Conservation (phyloP, 169 alveolate species). For the Plasmodium coatneyi region DNA sequence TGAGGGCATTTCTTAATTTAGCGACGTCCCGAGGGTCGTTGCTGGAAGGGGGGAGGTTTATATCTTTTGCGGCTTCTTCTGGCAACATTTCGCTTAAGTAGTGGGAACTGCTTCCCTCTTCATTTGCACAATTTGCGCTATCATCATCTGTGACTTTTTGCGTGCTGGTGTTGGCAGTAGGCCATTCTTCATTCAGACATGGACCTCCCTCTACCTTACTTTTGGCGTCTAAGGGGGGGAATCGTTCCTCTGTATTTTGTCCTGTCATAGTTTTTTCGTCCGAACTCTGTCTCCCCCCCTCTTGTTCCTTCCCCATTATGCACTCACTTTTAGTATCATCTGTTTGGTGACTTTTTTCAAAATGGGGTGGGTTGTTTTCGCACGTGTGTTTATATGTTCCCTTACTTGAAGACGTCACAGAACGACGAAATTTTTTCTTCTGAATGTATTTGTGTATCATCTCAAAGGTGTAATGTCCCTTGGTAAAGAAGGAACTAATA, state of each 20-base stretch:
- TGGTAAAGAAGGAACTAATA: constrained; percentile 35
- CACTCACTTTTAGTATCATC: neutral
- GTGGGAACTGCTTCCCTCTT: neutral
- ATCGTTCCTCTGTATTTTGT: neutral
- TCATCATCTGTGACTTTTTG: neutral
- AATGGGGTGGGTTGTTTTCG: neutral
- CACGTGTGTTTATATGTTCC: neutral
- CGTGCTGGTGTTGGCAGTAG: neutral
- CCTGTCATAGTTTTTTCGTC: neutral
- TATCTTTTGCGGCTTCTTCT: neutral
- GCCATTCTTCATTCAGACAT: neutral
- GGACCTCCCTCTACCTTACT: neutral
- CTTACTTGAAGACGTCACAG: neutral
- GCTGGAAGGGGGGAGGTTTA: neutral
- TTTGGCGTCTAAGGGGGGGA: neutral
- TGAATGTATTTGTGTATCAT: constrained; percentile 31
- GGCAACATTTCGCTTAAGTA: neutral
- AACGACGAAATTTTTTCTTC: neutral
- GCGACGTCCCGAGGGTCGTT: neutral
- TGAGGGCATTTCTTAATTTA: constrained; percentile 2
- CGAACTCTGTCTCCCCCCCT: neutral
- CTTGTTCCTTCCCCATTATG: neutral
- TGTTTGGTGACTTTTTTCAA: neutral
- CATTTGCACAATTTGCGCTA: neutral
- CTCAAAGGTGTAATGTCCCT: constrained; percentile 48